Evolutionary conservation across 805 yeast genomes (phyloP), one percentile per base, ranked within the genome.

Genomic region (Starmerella sp.): DNA sequence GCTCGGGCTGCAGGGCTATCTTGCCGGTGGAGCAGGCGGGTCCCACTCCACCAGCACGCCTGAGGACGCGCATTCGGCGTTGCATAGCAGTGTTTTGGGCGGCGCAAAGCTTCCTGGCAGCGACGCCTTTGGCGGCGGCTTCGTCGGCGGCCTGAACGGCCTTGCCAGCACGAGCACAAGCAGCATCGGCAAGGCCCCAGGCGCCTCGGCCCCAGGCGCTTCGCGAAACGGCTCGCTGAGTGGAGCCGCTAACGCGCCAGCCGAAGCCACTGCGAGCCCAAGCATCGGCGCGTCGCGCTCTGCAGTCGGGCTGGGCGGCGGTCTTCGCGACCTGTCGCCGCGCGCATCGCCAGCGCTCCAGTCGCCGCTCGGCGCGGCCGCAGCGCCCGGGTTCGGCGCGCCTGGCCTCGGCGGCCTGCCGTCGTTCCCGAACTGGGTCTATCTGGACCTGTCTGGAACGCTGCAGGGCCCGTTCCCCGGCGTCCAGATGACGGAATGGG

Each of bases 401-500:
- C 42, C 46, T 1, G 48, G 15, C 6, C 13, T 15, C 22, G 36
- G 28, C 17, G 32, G 46, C 14, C 31, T 37, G 17, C 57, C 57
- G 13, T 30, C 35, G 4, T 6, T 34, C 13, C 32, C 54, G 8
- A 35, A 75, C 49, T 87, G 96, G 96, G 70, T 71, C 55, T 87
- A 87, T 66, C 70, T 82, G 53, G 96, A 87, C 66, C 81, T 86
- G 0, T 67, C 75, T 42, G 86, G 85, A 5, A 75, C 69, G 51
- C 81, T 80, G 58, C 95, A 86, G 66, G 96, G 96, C 28, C 95
- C 96, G 3, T 87, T 87, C 68, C 73, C 74, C 48, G 88, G 90
- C 2, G 66, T 69, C 30, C 69, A 77, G 69, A 87, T 87, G 96
- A 90, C 85, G 60, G 79, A 73, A 51, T 87, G 96, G 96, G 32